These are phyloP conservation scores for Salix purpurea DNA, from an alignment of 345 rosid genomes.

Conservation along the genomic window DNA sequence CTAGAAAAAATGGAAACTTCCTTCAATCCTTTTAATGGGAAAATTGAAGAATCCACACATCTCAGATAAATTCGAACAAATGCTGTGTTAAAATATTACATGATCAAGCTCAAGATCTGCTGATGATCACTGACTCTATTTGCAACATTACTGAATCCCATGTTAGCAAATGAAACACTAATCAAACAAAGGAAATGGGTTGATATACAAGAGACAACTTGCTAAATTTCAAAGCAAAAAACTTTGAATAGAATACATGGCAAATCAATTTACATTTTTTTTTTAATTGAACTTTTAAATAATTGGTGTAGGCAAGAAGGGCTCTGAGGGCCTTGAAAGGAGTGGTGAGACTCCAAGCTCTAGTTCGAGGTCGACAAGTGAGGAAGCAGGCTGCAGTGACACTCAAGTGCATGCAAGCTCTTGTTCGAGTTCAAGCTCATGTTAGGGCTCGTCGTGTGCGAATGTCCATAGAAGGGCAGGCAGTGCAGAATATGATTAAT, in stretches of 20 bases:
- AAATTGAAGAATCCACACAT: neutral
- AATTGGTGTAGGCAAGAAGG: slow-evolving; percentile 62
- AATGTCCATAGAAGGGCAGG: slow-evolving; percentile 82
- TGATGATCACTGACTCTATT: neutral
- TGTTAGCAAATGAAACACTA: neutral
- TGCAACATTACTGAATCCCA: neutral
- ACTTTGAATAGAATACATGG: neutral
- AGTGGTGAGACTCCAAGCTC: slow-evolving; percentile 87
- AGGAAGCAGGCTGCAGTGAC: slow-evolving; percentile 98
- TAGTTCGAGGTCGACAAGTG: slow-evolving; percentile 87
- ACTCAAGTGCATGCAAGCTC: slow-evolving; percentile 94
- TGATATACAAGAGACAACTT: neutral
- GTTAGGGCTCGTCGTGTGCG: slow-evolving; percentile 90
- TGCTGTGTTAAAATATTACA: neutral
- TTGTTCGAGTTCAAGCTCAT: slow-evolving; percentile 90
- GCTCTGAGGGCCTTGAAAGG: slow-evolving; percentile 89
- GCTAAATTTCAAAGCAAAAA: neutral
- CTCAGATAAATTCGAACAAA: neutral
- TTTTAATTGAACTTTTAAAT: neutral
- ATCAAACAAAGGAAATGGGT: neutral
- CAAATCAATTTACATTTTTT: neutral
- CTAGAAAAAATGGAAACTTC: neutral
- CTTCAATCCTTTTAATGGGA: neutral
- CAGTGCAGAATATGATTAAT: slow-evolving; percentile 62
- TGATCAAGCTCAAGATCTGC: neutral